These are phyloP conservation scores for Nannizziopsis barbatae DNA, from an alignment of 2,329 filamentous ascomycete species.

Conservation along the genomic window DNA sequence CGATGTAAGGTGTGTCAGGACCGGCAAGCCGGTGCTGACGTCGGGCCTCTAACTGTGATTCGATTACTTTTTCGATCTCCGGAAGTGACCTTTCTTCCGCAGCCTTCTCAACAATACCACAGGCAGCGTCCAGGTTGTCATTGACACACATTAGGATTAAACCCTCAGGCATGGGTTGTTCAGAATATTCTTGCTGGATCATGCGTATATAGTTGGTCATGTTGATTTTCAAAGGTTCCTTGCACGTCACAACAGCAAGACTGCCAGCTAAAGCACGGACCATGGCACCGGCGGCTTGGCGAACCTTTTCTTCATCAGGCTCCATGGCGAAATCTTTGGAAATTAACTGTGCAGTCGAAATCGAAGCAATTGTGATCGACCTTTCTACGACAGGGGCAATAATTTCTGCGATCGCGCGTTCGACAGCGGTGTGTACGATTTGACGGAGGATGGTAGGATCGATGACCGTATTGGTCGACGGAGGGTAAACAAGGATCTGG, in stretches of 20 bases:
- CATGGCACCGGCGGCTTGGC: slow-evolving; percentile 80
- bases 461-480: slow-evolving; percentile 63
- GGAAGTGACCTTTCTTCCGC: slow-evolving; percentile 86
- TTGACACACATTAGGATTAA: slow-evolving; percentile 98
- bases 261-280: slow-evolving; percentile 90
- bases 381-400: slow-evolving; percentile 95
- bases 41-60: slow-evolving; percentile 65
- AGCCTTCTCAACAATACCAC: slow-evolving; percentile 86
- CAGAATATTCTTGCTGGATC: slow-evolving; percentile 53
- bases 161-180: slow-evolving; percentile 75
- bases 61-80: slow-evolving; percentile 90
- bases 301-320: slow-evolving; percentile 73
- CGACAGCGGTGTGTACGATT: slow-evolving; percentile 77
- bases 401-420: slow-evolving; percentile 85
- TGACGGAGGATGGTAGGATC: slow-evolving; percentile 53
- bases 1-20: slow-evolving; percentile 74
- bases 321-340: slow-evolving; percentile 95
- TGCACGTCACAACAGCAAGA: slow-evolving; percentile 92
- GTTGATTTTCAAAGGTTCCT: slow-evolving; percentile 89
- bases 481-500: slow-evolving; percentile 66
- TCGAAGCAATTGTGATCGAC: slow-evolving; percentile 94
- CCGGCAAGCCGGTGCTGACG: slow-evolving; percentile 63
- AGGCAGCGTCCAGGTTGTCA: slow-evolving; percentile 88
- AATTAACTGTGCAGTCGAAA: slow-evolving; percentile 89
- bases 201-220: slow-evolving; percentile 97